phyloP scores from a whole-genome alignment of 371 early-diverging fungal species.

The Rhizopus sp. region DNA sequence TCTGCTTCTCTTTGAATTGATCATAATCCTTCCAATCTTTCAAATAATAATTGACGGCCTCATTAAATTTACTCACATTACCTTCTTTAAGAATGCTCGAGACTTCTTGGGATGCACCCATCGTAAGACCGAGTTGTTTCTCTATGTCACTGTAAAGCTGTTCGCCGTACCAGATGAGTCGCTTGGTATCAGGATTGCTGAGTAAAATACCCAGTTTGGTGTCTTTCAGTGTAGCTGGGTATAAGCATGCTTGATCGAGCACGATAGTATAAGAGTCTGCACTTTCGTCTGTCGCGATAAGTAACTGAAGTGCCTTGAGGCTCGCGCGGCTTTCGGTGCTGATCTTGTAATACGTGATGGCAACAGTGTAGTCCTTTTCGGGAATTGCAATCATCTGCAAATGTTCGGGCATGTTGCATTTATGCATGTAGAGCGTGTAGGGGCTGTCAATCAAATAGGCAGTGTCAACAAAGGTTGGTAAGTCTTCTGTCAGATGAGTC shows the following conservation, averaged over 20 bases:
- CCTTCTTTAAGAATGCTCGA: neutral
- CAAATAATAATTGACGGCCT: conserved; percentile 12
- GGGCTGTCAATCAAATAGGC: neutral
- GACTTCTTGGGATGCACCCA: conserved; percentile 25
- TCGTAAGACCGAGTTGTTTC: conserved; percentile 18
- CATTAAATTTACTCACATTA: neutral
- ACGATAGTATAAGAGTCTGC: conserved; percentile 30
- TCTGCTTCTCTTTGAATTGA: conserved; percentile 18
- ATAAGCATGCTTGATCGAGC: conserved; percentile 20
- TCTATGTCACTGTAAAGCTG: conserved; percentile 12
- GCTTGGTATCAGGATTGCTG: conserved; percentile 22
- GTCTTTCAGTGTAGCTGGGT: neutral
- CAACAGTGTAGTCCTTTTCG: conserved; percentile 5
- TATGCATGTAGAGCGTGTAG: neutral
- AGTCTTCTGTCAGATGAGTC: neutral
- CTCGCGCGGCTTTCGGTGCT: neutral
- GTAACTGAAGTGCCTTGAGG: conserved; percentile 35
- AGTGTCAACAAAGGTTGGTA: conserved; percentile 9
- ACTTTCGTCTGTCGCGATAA: conserved; percentile 14
- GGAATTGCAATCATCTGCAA: conserved; percentile 17
- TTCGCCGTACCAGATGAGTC: conserved; percentile 31
- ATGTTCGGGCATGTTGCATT: conserved; percentile 5
- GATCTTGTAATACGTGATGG: conserved; percentile 20
- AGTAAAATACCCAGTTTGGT: conserved; percentile 23
- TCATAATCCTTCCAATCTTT: conserved; percentile 18